Conservation (phyloP, 805 yeast genomes). For the Zygosaccharomyces siamensis region DNA sequence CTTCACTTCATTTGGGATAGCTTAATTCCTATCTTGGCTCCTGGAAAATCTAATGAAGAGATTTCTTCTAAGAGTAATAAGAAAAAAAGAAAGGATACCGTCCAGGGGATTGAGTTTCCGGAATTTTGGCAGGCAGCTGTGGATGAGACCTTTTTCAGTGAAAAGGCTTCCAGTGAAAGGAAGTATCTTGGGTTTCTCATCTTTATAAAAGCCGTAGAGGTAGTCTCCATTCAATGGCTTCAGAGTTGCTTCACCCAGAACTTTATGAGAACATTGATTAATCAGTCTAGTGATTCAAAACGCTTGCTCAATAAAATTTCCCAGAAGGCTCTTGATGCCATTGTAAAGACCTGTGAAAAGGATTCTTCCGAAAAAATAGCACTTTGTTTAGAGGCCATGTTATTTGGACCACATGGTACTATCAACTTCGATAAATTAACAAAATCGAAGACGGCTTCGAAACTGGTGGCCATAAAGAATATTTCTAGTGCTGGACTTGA, state of each 20-base stretch:
- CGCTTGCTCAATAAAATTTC: conserved; percentile 67
- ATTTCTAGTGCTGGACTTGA: conserved; percentile 21
- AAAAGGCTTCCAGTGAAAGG: conserved; percentile 75
- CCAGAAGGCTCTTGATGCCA: conserved; percentile 42
- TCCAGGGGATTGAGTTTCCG: conserved; percentile 36
- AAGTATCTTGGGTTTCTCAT: conserved; percentile 83
- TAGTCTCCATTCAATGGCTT: conserved; percentile 21
- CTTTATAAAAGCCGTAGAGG: conserved; percentile 46
- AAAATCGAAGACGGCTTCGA: conserved; percentile 60
- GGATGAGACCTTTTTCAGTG: conserved; percentile 75
- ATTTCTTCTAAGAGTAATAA: conserved; percentile 29
- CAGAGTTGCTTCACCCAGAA: conserved; percentile 51
- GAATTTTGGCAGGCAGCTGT: conserved; percentile 79
- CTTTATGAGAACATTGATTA: conserved; percentile 64
- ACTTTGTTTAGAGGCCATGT: conserved; percentile 34
- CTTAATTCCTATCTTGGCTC: conserved; percentile 43
- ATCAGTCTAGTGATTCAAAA: conserved; percentile 65
- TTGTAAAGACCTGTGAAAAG: conserved; percentile 38
- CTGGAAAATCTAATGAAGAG: conserved; percentile 10
- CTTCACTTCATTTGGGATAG: conserved; percentile 74
- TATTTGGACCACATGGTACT: conserved; percentile 47
- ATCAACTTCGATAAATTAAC: conserved; percentile 73
- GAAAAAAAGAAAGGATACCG: conserved; percentile 38
- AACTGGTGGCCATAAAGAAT: conserved; percentile 31
- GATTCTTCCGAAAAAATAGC: conserved; percentile 36